phyloP scores from a whole-genome alignment of 2,329 filamentous ascomycete genomes.

The Aureobasidium sp. region DNA sequence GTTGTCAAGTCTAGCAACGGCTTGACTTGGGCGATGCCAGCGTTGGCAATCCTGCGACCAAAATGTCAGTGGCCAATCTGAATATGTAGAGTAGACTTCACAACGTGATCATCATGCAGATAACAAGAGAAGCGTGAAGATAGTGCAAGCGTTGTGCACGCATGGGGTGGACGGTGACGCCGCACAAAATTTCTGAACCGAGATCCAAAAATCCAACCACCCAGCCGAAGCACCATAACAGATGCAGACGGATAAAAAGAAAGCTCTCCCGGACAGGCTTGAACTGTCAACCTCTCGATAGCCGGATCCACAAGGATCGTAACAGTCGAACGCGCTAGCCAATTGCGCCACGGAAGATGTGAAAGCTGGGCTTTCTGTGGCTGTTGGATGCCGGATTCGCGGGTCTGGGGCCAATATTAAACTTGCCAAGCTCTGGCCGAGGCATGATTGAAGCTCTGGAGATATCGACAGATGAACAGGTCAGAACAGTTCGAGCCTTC shows the following conservation, averaged over 20 bases:
- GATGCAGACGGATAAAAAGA: background rate
- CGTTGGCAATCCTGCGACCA: constrained; percentile 46
- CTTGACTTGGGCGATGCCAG: constrained; percentile 52
- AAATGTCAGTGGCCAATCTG: background rate
- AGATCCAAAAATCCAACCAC: background rate
- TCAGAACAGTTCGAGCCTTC: background rate
- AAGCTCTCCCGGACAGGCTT: constrained; percentile 11
- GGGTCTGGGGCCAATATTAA: background rate
- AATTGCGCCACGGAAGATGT: constrained; percentile 14
- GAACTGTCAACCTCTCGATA: constrained; percentile 14
- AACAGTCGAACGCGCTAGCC: constrained; percentile 15
- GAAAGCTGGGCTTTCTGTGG: background rate
- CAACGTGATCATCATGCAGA: background rate
- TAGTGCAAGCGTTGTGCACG: background rate
- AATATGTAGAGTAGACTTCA: background rate
- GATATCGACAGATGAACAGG: too few species aligned
- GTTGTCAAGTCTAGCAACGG: constrained; percentile 47
- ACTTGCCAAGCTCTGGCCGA: background rate
- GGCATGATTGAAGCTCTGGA: too few species aligned
- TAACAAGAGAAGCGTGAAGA: background rate
- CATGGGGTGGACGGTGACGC: background rate
- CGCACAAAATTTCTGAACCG: background rate
- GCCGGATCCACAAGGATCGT: background rate
- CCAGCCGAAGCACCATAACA: background rate
- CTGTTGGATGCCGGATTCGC: background rate